Percentiles rank a stretch among this genome's conserved stretches.
Evolutionary conservation across 805 yeast genomes (phyloP).

Genomic region (Ogataea populi-albae): DNA sequence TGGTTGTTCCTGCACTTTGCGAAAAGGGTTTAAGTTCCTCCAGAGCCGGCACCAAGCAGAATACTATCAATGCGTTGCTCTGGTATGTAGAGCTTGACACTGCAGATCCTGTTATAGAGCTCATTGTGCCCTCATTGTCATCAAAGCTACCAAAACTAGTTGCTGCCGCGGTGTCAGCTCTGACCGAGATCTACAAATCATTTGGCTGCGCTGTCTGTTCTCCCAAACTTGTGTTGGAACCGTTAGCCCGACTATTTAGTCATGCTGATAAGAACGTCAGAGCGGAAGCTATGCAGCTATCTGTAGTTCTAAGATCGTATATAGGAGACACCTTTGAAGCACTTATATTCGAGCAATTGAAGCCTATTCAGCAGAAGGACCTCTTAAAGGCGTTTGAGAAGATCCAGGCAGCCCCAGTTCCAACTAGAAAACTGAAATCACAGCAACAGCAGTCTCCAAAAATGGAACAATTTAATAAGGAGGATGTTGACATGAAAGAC

Average conservation of each 20-base stretch:
- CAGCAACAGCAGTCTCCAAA: constrained; percentile 45
- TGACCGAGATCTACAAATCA: constrained; percentile 50
- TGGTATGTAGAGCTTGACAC: constrained; percentile 62
- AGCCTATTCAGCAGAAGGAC: constrained; percentile 91
- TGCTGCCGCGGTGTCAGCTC: constrained; percentile 58
- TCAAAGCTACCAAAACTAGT: constrained; percentile 77
- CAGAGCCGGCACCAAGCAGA: constrained; percentile 69
- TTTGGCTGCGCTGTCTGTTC: constrained; percentile 65
- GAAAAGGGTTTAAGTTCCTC: constrained; percentile 81
- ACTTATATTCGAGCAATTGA: constrained; percentile 64
- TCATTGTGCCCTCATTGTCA: constrained; percentile 56
- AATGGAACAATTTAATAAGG: constrained; percentile 25
- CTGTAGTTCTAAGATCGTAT: constrained; percentile 72
- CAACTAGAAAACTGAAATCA: constrained; percentile 51
- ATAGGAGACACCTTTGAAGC: constrained; percentile 61
- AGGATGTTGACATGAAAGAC: constrained; percentile 39
- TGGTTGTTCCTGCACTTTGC: constrained; percentile 50
- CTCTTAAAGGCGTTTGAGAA: constrained; percentile 64
- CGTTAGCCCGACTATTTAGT: constrained; percentile 65
- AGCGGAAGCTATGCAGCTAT: constrained; percentile 65
- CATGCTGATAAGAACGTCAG: constrained; percentile 89
- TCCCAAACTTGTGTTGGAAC: constrained; percentile 55
- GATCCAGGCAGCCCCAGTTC: constrained; percentile 43
- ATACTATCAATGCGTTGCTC: constrained; percentile 60
- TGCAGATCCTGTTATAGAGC: constrained; percentile 66